Evolutionary conservation across 805 yeast species (phyloP), one percentile per base, ranked within the genome.

Genomic region (Saturnispora gosingensis): DNA sequence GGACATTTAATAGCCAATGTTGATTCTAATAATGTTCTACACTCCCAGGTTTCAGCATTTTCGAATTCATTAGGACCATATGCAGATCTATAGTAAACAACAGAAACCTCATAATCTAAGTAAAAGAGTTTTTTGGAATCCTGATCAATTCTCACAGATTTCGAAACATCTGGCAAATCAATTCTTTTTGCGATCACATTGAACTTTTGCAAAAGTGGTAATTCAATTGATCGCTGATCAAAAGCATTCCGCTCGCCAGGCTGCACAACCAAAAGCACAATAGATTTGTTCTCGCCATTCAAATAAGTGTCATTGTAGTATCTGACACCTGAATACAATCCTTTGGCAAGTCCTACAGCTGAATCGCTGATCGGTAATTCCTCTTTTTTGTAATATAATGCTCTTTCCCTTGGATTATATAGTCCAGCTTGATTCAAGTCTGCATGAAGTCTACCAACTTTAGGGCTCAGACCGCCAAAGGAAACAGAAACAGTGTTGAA

Each of bases 401-500:
- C 72, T 20, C 66, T 65, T 1, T 74, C 62, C 43, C 72, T 72
- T 4, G 69, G 61, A 20, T 54, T 24, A 61, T 85, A 86, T n/a
- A 67, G 66, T 3, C 89, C 89, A 7, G 71, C 61, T 4, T 67
- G 61, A 62, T 85, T 84, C 61, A 85, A 67, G 59, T 77, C 87
- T 20, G 74, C 66, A 67, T 93, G 99, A 52, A 88, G 70, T 57
- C 78, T 72, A 20, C 93, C 85, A 25, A 88, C 91, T 63, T 83
- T 85, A 13, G 88, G 66, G 2, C 96, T 83, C 52, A 93, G 72
- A 0, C 95, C 98, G 20, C 95, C 97, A 71, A 93, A 93, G 1
- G 97, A 90, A 3, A 91, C 96, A 60, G 96, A 85, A 3, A 93
- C 88, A 1, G 99, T 90, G 68, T 93, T 93, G 71, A 91, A 91